Conservation (phyloP, 2,329 filamentous ascomycete genomes). For the Fusarium sp. region DNA sequence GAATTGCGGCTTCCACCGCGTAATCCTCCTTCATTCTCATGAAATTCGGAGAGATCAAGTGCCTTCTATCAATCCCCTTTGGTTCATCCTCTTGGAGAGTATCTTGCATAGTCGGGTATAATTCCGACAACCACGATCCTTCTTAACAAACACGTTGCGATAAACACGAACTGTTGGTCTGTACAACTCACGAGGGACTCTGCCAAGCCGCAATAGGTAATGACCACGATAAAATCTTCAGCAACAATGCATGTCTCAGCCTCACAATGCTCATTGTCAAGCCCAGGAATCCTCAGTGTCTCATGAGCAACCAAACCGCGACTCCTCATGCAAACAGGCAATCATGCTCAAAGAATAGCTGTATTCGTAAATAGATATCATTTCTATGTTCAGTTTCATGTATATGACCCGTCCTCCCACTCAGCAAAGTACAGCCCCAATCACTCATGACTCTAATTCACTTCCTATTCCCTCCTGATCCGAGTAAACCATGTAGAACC, state of each 20-base stretch:
- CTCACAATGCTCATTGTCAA: background rate
- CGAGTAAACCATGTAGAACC: constrained; percentile 13
- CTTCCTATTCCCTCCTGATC: constrained; percentile 18
- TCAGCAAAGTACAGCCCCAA: background rate
- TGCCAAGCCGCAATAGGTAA: background rate
- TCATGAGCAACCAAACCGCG: background rate
- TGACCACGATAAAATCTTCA: background rate
- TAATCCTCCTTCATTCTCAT: background rate
- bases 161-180: background rate
- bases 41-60: background rate
- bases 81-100: no score
- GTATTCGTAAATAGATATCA: background rate
- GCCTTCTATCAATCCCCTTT: background rate
- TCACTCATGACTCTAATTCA: constrained; percentile 10
- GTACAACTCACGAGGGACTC: background rate
- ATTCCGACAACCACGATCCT: background rate
- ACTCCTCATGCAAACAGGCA: background rate
- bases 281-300: background rate
- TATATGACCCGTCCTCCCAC: background rate
- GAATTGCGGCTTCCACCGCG: background rate
- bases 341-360: background rate
- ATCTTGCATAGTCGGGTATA: background rate
- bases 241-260: background rate
- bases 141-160: background rate
- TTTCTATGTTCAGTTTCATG: constrained; percentile 12